Percentiles rank a stretch among this genome's conserved stretches.
Evolutionary conservation across 73 alveolate species (phyloP).

Genomic region (Paramecium sexaurelia): DNA sequence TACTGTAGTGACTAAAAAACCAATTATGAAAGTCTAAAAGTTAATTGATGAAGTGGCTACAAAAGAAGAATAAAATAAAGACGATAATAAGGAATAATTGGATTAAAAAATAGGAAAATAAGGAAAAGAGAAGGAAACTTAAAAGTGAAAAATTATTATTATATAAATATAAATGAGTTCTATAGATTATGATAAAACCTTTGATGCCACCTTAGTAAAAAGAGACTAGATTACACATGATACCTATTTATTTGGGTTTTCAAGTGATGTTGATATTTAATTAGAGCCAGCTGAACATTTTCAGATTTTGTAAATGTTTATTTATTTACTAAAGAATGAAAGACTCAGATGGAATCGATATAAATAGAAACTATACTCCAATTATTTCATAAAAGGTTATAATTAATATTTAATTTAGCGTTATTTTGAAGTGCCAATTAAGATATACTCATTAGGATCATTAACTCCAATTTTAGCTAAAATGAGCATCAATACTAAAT

Average conservation of each 20-base stretch:
- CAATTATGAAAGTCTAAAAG: not conserved
- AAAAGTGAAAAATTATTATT: not conserved
- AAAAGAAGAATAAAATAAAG: slow-evolving; percentile 1
- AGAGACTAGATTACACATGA: not conserved
- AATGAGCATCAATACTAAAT: not conserved
- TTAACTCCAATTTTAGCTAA: not conserved
- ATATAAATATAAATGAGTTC: not conserved
- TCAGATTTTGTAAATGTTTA: not conserved
- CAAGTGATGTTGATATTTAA: not conserved
- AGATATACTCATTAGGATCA: not conserved
- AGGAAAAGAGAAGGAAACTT: not conserved
- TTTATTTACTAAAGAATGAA: not conserved
- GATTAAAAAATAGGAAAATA: not conserved
- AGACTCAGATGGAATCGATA: not conserved
- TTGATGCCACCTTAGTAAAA: not conserved
- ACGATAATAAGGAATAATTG: not conserved
- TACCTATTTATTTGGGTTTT: not conserved
- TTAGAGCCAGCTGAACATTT: slow-evolving; percentile 17
- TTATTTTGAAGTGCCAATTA: slow-evolving; percentile 12
- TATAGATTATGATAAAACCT: not conserved
- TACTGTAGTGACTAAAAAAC: slow-evolving; percentile 24
- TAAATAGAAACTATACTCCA: slow-evolving; percentile 36
- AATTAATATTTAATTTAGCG: not conserved
- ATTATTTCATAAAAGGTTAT: not conserved
- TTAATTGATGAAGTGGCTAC: slow-evolving; percentile 33